phyloP scores from a whole-genome alignment of 805 yeast species.

The Candida montana region DNA sequence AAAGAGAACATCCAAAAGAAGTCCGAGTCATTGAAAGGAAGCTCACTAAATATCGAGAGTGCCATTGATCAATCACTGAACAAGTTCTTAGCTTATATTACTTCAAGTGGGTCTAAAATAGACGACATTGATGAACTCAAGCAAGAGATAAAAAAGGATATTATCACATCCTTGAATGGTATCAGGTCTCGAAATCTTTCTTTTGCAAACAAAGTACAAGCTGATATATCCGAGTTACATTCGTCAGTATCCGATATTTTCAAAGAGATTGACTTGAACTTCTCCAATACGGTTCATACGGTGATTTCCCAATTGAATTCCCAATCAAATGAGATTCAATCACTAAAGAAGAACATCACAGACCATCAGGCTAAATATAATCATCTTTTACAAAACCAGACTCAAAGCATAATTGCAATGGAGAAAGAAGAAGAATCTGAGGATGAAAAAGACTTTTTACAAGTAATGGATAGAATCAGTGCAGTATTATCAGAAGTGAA shows the following conservation, averaged over 20 bases:
- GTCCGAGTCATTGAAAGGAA: conserved; percentile 3
- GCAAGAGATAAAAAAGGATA: conserved; percentile 12
- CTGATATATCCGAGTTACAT: conserved; percentile 9
- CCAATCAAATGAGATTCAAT: conserved; percentile 16
- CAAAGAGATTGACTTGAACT: not conserved
- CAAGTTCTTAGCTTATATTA: conserved; percentile 1
- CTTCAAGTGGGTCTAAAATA: conserved; percentile 6
- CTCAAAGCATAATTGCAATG: conserved; percentile 3
- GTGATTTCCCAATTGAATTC: conserved; percentile 15
- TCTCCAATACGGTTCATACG: conserved; percentile 6
- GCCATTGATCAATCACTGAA: conserved; percentile 9
- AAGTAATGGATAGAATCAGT: conserved; percentile 11
- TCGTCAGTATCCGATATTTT: conserved; percentile 1
- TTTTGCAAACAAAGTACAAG: conserved; percentile 7
- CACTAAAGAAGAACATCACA: conserved; percentile 11
- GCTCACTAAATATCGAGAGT: conserved; percentile 1
- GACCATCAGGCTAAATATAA: conserved; percentile 15
- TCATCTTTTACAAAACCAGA: conserved; percentile 7
- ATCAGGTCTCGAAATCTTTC: conserved; percentile 9
- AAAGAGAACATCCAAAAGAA: conserved; percentile 9
- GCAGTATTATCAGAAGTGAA: conserved; percentile 11
- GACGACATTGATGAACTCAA: conserved; percentile 15
- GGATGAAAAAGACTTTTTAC: conserved; percentile 6
- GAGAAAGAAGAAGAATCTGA: conserved; percentile 9
- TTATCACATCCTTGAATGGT: conserved; percentile 14